Evolutionary conservation across 805 yeast genomes (phyloP).

Genomic region (Cyberlindnera nakhonratchasimensis): DNA sequence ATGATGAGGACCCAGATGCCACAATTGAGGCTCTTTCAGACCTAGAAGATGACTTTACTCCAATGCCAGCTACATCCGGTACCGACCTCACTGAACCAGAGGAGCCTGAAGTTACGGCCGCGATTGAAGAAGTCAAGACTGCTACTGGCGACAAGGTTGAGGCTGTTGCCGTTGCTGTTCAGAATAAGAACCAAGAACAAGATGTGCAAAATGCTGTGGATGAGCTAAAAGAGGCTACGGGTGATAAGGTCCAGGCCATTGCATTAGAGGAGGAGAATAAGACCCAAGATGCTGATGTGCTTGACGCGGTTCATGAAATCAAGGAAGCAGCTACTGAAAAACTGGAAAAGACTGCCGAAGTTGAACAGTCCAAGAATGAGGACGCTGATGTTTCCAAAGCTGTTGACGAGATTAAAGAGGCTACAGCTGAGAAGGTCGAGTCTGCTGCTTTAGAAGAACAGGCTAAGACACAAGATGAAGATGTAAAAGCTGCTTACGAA

Average conservation of each 20-base stretch:
- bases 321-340: conserved; percentile 3
- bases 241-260: conserved; percentile 6
- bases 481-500: conserved; percentile 5
- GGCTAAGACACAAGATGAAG: conserved; percentile 1
- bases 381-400: not conserved
- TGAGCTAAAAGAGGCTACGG: conserved; percentile 5
- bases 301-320: conserved; percentile 5
- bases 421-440: conserved; percentile 1
- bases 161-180: conserved; percentile 2
- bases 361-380: conserved; percentile 2
- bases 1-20: conserved; percentile 11
- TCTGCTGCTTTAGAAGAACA: conserved; percentile 2
- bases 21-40: conserved; percentile 15
- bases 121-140: conserved; percentile 2
- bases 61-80: conserved; percentile 5
- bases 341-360: conserved; percentile 3
- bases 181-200: not conserved
- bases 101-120: conserved; percentile 4
- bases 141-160: conserved; percentile 5
- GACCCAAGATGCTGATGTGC: conserved; percentile 4
- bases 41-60: conserved; percentile 8
- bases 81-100: conserved; percentile 5
- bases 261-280: conserved; percentile 2
- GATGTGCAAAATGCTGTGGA: conserved; percentile 5
- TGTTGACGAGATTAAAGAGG: not conserved